Evolutionary conservation across 1,284 basidiomycete species (phyloP).

Genomic region (Amylostereum chailletii): DNA sequence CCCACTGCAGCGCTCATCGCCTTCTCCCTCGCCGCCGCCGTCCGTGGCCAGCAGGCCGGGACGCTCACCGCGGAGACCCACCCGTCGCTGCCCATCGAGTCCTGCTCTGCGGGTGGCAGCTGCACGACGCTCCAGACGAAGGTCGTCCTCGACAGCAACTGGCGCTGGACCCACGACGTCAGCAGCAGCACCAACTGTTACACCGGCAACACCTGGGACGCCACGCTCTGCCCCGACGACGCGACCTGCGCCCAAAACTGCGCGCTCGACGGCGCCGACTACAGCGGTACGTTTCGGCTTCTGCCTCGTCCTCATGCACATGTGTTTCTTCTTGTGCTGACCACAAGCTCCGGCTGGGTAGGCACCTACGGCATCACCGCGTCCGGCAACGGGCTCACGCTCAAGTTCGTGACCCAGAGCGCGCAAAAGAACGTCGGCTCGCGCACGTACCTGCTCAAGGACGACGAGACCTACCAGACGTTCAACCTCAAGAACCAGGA

Average conservation of each 20-base stretch:
- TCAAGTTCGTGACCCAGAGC: conserved; percentile 40
- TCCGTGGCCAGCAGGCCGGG: conserved; percentile 24
- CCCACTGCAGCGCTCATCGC: conserved; percentile 16
- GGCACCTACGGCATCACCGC: conserved; percentile 34
- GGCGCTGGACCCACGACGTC: conserved; percentile 27
- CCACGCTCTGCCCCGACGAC: conserved; percentile 25
- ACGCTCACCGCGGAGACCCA: conserved; percentile 26
- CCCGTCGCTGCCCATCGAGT: conserved; percentile 21
- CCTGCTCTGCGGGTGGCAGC: conserved; percentile 17
- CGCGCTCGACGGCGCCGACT: conserved; percentile 51
- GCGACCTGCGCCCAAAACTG: conserved; percentile 34
- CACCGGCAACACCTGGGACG: conserved; percentile 26
- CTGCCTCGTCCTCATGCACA: not conserved
- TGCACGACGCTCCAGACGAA: conserved; percentile 18
- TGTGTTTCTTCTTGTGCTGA: no score
- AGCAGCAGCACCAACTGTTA: conserved; percentile 27
- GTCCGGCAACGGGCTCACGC: conserved; percentile 35
- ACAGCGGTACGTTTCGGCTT: conserved; percentile 22
- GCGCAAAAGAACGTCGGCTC: conserved; percentile 40
- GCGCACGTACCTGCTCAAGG: conserved; percentile 45
- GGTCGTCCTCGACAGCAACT: conserved; percentile 28
- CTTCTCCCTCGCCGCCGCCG: conserved; percentile 18
- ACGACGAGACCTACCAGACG: conserved; percentile 36
- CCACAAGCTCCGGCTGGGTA: not conserved
- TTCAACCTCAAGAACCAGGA: conserved; percentile 48